Conservation (phyloP, 129 eudicot genomes). For the Escallonia rubra region DNA sequence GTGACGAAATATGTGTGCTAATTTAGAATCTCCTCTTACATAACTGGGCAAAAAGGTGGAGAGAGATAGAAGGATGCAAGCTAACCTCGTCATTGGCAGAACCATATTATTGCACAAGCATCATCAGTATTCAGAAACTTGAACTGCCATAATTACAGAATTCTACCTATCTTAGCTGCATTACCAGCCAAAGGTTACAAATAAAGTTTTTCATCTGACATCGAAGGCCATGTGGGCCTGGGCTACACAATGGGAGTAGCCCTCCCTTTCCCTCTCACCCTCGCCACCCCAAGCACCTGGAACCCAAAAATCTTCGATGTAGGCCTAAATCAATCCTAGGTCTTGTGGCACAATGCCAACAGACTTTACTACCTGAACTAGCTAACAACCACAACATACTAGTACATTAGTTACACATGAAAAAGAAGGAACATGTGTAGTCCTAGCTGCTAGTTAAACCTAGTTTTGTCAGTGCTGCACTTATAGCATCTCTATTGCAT, state of each 20-base stretch:
- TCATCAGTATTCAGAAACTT: neutral
- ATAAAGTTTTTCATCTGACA: neutral
- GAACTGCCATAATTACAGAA: neutral
- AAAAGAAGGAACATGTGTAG: neutral
- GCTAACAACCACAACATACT: neutral
- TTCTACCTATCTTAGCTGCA: too few species aligned
- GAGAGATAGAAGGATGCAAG: neutral
- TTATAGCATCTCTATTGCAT: conserved; percentile 28
- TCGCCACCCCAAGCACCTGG: neutral
- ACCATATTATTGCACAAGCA: neutral
- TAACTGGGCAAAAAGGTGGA: neutral
- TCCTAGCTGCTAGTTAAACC: conserved; percentile 33
- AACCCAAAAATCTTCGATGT: neutral
- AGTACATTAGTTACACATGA: neutral
- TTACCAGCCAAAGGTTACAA: neutral
- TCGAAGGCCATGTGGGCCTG: neutral
- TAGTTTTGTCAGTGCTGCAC: conserved; percentile 35
- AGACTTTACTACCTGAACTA: neutral
- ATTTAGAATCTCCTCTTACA: neutral
- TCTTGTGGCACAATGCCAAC: neutral
- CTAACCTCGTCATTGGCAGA: neutral
- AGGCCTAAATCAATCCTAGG: neutral
- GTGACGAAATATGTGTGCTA: too few species aligned
- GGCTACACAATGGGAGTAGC: too few species aligned
- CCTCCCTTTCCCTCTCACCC: neutral